These are phyloP conservation scores for Chalciporus piperatoides DNA, from an alignment of 1,284 basidiomycete species.

Conservation along the genomic window DNA sequence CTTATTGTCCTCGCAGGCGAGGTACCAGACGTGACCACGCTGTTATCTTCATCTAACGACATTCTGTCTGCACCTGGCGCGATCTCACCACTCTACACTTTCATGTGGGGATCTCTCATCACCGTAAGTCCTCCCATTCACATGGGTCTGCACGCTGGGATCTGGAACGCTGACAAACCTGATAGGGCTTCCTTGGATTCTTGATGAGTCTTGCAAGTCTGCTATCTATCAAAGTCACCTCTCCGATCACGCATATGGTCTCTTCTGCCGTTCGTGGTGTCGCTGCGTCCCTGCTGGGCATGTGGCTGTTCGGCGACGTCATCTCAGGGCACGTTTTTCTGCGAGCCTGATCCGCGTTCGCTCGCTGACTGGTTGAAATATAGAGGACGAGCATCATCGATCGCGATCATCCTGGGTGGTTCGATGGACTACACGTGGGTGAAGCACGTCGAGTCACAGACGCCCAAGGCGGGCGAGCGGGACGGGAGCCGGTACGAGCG, in stretches of 20 bases:
- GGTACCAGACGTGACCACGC: slow-evolving; percentile 51
- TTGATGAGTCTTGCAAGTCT: slow-evolving; percentile 87
- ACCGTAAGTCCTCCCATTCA: slow-evolving; percentile 48
- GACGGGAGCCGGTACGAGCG: slow-evolving; percentile 40
- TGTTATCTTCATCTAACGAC: slow-evolving; percentile 50
- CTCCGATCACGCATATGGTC: slow-evolving; percentile 90
- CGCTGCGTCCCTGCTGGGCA: slow-evolving; percentile 70
- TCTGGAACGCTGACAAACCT: slow-evolving; percentile 2
- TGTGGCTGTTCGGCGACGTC: slow-evolving; percentile 72
- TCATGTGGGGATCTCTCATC: slow-evolving; percentile 72
- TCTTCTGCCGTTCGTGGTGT: slow-evolving; percentile 84
- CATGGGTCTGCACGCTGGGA: neutral
- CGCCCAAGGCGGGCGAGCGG: slow-evolving; percentile 26
- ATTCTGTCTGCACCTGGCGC: slow-evolving; percentile 34
- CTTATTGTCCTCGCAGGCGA: slow-evolving; percentile 71
- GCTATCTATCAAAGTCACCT: slow-evolving; percentile 87
- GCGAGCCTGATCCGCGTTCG: neutral
- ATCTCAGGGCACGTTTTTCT: slow-evolving; percentile 61
- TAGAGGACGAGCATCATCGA: slow-evolving; percentile 77
- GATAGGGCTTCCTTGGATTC: slow-evolving; percentile 77
- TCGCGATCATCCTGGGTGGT: slow-evolving; percentile 73
- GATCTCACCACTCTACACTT: slow-evolving; percentile 55
- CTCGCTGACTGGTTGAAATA: slow-evolving; percentile 1
- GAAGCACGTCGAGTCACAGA: slow-evolving; percentile 65
- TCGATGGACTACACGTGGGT: slow-evolving; percentile 86